Base-by-base conservation (phyloP, 2,329 filamentous ascomycete species). In the Venturia pyrina region DNA sequence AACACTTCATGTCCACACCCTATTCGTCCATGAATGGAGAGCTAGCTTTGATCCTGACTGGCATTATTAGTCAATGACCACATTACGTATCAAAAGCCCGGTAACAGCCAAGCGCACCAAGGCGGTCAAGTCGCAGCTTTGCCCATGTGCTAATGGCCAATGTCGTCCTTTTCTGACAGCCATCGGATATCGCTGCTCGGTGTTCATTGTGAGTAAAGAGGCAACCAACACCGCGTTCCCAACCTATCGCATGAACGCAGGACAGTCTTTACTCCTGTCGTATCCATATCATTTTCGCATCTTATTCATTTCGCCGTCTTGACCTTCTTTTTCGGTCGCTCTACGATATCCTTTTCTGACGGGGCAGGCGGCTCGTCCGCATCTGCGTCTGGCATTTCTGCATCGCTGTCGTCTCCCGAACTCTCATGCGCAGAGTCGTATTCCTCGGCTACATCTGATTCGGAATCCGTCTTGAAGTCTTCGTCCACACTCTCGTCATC, bases 371-470 rank as follows among this genome's bases (percentile, higher is more conserved):
- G 28, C 17, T 56, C 50, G 64, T 82, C 82, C 19, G 78, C 80
- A 66, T 82, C 77, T 21, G 79, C 82, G 64, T 75, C 78, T 50
- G 81, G 85, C 70, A 81, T 85, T 63, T 87, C 87, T 56, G 83
- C 85, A 68, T 85, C 88, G 70, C 85, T 88, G 66, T 83, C 87
- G 21, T 84, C 87, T 15, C 89, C 91, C 63, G 87, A 90, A 74
- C 91, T 96, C 74, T 96, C 91, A 74, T 97, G 93, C 59, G 86
- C 89, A 64, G 90, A 93, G 77, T 99, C 95, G 71, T 87, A 99
- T 75, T 99, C 96, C 77, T 99, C 95, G 0, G 93, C 95, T 2
- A 97, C 93, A 70, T 99, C 95, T 64, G 90, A 96, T 69, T 99
- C 95, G 17, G 89, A 93, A 68, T 96, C 91, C 6, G 89, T 90